Conservation (phyloP, 768 basidiomycete species). For the Pisolithus microcarpus region DNA sequence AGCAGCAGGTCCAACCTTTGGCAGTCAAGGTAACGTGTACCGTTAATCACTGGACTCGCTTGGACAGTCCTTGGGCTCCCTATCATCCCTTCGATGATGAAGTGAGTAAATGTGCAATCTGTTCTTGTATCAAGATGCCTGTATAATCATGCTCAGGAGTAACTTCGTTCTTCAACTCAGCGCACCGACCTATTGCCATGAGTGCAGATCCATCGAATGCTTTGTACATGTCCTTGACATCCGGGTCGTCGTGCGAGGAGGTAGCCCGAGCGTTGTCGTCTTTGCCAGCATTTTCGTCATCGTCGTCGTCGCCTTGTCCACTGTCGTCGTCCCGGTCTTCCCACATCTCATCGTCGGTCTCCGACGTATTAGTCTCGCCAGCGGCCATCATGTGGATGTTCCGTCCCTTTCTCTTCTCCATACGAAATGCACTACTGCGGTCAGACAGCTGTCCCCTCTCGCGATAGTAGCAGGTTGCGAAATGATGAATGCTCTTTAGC, state of each 20-base stretch:
- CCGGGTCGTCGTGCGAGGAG: conserved; percentile 4
- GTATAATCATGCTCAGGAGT: neutral
- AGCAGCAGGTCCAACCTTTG: too few species aligned
- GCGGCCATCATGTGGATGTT: conserved; percentile 19
- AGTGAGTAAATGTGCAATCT: conserved; percentile 35
- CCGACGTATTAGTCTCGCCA: conserved; percentile 1
- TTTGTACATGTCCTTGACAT: conserved; percentile 61
- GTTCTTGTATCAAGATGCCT: conserved; percentile 69
- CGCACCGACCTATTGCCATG: conserved; percentile 57
- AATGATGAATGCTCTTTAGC: conserved; percentile 46
- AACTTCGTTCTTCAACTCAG: neutral
- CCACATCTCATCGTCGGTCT: conserved; percentile 8
- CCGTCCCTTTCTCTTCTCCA: conserved; percentile 31
- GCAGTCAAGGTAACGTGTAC: too few species aligned
- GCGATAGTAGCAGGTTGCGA: conserved; percentile 50
- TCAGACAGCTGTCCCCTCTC: conserved; percentile 56
- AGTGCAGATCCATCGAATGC: conserved; percentile 67
- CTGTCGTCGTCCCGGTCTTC: conserved; percentile 11
- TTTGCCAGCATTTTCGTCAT: conserved; percentile 9
- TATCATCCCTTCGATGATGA: neutral
- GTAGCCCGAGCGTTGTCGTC: conserved; percentile 7
- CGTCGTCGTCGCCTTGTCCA: conserved; percentile 7
- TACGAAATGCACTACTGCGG: conserved; percentile 39
- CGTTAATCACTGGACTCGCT: too few species aligned
- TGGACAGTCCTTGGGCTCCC: neutral